phyloP scores from a whole-genome alignment of 768 basidiomycete genomes.

The Tubosaeta brunneosetosa region DNA sequence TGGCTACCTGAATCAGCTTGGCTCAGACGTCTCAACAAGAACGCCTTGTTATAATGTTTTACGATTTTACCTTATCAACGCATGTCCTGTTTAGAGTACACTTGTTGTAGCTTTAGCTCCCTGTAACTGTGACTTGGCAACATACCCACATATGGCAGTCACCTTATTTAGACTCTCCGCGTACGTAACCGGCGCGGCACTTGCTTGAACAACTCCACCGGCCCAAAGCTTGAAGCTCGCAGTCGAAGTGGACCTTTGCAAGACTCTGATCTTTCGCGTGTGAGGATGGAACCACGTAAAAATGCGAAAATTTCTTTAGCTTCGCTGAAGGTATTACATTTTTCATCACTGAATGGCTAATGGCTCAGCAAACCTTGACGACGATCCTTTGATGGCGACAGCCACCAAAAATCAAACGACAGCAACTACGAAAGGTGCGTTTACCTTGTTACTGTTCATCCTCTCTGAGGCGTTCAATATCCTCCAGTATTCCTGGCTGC shows the following conservation, averaged over 20 bases:
- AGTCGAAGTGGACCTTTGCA: not conserved
- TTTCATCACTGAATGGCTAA: not conserved
- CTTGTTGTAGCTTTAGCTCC: conserved; percentile 12
- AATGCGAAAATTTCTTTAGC: conserved; percentile 13
- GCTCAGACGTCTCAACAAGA: not conserved
- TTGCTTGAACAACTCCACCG: not conserved
- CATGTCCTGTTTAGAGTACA: conserved; percentile 10
- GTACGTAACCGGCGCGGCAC: not conserved
- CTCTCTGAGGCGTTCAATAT: not conserved
- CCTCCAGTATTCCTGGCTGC: conserved; percentile 79
- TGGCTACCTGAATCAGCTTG: not conserved
- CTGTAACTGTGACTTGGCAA: not conserved
- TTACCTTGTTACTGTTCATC: not conserved
- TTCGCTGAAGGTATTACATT: conserved; percentile 25
- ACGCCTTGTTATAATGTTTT: conserved; percentile 8
- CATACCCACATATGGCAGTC: not conserved
- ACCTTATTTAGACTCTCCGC: not conserved
- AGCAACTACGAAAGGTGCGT: conserved; percentile 48
- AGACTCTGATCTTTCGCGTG: not conserved
- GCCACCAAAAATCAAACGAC: conserved; percentile 46
- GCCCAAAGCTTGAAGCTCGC: not conserved
- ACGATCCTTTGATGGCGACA: conserved; percentile 10
- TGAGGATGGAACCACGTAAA: conserved; percentile 23
- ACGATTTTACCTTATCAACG: not conserved
- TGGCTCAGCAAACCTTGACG: not conserved